Percentiles rank a stretch among this genome's conserved stretches.
phyloP scores from a whole-genome alignment of 1,139 yeast species.

The Kazachstania sp. region DNA sequence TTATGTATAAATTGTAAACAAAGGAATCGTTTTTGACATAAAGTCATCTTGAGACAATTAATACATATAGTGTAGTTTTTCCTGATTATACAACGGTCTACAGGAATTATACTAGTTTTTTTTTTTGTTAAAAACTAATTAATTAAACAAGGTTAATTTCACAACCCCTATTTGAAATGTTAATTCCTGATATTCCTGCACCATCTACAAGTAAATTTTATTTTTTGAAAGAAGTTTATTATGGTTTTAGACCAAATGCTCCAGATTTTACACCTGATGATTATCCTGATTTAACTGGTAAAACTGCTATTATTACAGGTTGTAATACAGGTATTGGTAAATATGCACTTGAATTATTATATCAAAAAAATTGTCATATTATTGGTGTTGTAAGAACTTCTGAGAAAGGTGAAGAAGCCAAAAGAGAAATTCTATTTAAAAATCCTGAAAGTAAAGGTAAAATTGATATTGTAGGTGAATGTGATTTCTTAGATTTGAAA shows the following conservation, averaged over 20 bases:
- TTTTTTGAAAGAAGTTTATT: slow-evolving; percentile 12
- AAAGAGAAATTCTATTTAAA: slow-evolving; percentile 27
- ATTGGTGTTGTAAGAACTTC: slow-evolving; percentile 36
- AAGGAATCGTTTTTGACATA: too few species aligned
- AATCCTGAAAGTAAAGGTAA: slow-evolving; percentile 20
- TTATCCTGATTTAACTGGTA: slow-evolving; percentile 39
- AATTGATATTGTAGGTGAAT: slow-evolving; percentile 22
- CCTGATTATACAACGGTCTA: too few species aligned
- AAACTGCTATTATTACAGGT: slow-evolving; percentile 40
- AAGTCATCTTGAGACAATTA: too few species aligned
- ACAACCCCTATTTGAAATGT: background rate
- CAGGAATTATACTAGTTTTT: too few species aligned
- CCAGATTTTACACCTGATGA: slow-evolving; percentile 33
- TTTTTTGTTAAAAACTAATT: too few species aligned
- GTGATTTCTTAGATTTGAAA: slow-evolving; percentile 41
- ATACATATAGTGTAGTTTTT: too few species aligned
- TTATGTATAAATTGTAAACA: too few species aligned
- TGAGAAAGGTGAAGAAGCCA: slow-evolving; percentile 32
- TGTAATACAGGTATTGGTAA: slow-evolving; percentile 42
- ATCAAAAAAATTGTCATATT: slow-evolving; percentile 37
- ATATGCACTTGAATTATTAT: slow-evolving; percentile 35
- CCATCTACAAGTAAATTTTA: slow-evolving; percentile 14
- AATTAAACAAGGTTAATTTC: too few species aligned
- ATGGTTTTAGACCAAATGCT: slow-evolving; percentile 20
- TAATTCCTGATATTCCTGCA: slow-evolving; percentile 10